Conservation (phyloP, 1,284 basidiomycete species). For the Rhodotorula mucilaginosa region DNA sequence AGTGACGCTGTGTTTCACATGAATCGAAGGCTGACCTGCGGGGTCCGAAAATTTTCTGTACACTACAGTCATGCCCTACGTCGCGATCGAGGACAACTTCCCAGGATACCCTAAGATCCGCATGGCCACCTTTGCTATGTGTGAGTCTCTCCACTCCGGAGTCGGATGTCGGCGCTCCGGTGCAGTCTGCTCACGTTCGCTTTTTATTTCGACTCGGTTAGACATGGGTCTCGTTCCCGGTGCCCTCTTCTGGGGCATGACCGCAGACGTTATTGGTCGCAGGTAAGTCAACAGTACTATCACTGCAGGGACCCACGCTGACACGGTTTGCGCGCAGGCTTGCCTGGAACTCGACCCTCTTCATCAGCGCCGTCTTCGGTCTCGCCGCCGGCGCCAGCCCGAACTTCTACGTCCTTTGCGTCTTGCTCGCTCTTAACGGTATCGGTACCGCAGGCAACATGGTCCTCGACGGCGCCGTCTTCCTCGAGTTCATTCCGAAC, state of each 20-base stretch:
- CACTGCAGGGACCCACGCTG: not conserved
- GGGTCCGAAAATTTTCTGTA: not conserved
- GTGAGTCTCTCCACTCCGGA: not conserved
- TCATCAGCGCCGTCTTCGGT: conserved; percentile 5
- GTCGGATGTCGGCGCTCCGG: no score
- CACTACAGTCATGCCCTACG: conserved; percentile 1
- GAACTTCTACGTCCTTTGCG: conserved; percentile 7
- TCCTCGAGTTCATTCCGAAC: conserved; percentile 8
- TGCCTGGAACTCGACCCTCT: conserved; percentile 3
- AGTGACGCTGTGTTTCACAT: conserved; percentile 1
- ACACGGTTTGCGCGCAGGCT: not conserved
- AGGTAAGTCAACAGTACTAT: not conserved
- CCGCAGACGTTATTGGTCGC: not conserved
- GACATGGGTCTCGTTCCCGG: not conserved
- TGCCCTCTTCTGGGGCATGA: conserved; percentile 3
- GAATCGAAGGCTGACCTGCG: not conserved
- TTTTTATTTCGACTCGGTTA: not conserved
- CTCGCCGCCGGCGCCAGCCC: conserved; percentile 2
- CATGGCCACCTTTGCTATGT: conserved; percentile 4
- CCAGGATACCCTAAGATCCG: not conserved
- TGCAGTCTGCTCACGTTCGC: not conserved
- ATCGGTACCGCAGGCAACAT: conserved; percentile 1
- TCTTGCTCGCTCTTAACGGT: conserved; percentile 1
- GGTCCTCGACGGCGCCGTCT: conserved; percentile 3
- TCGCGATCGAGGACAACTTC: not conserved